Base-by-base conservation (phyloP, 2,329 filamentous ascomycete genomes). In the Cladosporium sp. region DNA sequence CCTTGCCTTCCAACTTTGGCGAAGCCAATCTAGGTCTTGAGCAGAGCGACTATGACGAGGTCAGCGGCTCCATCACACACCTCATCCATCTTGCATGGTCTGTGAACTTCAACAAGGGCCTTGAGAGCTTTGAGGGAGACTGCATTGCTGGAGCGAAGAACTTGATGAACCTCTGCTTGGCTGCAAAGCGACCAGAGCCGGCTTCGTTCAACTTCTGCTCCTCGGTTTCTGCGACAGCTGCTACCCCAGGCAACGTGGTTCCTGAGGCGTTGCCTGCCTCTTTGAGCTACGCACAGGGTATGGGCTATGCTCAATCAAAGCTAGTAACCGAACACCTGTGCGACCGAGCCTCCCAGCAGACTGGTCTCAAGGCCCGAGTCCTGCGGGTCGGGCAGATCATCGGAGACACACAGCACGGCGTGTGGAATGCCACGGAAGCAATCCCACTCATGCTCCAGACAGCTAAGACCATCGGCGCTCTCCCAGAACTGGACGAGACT, bases 341-440 rank as follows among this genome's bases (percentile, higher is more conserved):
- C 64, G 66, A 67, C 15, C 71, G 72, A 2, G 81, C 79, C 11
- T 65, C 68, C 47, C 60, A 60, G 30, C 57, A 64, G 28, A 69
- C 65, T 32, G 68, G 68, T 7, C 67, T 68, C 28, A 74, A 64
- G 24, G 71, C 76, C 8, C 68, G 51, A 14, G 78, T 74, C 1
- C 68, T 65, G 38, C 72, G 77, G 5, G 70, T 79, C 1, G 77
- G 83, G 0, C 83, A 85, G 67, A 79, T 85, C 28, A 77, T 83
- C 21, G 83, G 82, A 2, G 83, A 85, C 65, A 81, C 79, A 0
- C 67, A 72, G 7, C 71, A 78, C 34, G 83, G 83, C 0, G 72
- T 80, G 3, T 85, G 83, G 83, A 85, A 85, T 61, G 71, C 77
- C 3, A 82, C 78, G 0, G 83, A 85, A 66, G 83, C 80, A 2